Conservation (phyloP, 1,284 basidiomycete species). For the Baeospora myosura region DNA sequence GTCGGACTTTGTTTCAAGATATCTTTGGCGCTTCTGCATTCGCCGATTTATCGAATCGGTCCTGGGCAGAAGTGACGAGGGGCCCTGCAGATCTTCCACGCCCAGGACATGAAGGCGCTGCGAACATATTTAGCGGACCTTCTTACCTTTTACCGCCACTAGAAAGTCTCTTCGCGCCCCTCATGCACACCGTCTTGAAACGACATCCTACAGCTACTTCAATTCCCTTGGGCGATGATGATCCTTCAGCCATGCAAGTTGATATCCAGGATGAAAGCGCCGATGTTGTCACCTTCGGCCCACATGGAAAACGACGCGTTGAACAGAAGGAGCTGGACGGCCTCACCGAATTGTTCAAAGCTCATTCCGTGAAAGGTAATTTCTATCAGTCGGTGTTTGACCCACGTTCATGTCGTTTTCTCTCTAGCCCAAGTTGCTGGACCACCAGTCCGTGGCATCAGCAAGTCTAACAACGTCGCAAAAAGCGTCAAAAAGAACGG, state of each 20-base stretch:
- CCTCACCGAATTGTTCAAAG: slow-evolving; percentile 44
- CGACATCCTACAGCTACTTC: slow-evolving; percentile 22
- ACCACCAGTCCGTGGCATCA: neutral
- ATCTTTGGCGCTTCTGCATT: slow-evolving; percentile 74
- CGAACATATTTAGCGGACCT: slow-evolving; percentile 61
- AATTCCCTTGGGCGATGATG: slow-evolving; percentile 16
- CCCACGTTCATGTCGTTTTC: too few relatives aligned
- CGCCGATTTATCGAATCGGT: slow-evolving; percentile 19
- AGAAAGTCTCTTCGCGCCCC: slow-evolving; percentile 64
- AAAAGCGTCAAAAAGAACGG: slow-evolving; percentile 3
- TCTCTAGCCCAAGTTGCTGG: neutral
- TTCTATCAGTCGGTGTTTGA: slow-evolving; percentile 1
- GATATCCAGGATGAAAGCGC: slow-evolving; percentile 36
- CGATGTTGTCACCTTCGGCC: slow-evolving; percentile 17
- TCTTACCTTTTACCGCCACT: slow-evolving; percentile 79
- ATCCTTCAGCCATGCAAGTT: slow-evolving; percentile 30
- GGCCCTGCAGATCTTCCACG: slow-evolving; percentile 16
- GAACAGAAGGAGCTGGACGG: slow-evolving; percentile 38
- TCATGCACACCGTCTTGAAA: slow-evolving; percentile 63
- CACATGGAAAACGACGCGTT: slow-evolving; percentile 28
- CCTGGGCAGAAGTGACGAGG: slow-evolving; percentile 13
- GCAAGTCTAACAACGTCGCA: neutral
- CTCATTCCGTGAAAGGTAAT: slow-evolving; percentile 38
- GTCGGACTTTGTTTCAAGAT: slow-evolving; percentile 72
- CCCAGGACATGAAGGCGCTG: slow-evolving; percentile 33